These are phyloP conservation scores for Pseudisothecium myosuroides DNA, from an alignment of 225 moss, liverwort and hornwort genomes.

Conservation along the genomic window DNA sequence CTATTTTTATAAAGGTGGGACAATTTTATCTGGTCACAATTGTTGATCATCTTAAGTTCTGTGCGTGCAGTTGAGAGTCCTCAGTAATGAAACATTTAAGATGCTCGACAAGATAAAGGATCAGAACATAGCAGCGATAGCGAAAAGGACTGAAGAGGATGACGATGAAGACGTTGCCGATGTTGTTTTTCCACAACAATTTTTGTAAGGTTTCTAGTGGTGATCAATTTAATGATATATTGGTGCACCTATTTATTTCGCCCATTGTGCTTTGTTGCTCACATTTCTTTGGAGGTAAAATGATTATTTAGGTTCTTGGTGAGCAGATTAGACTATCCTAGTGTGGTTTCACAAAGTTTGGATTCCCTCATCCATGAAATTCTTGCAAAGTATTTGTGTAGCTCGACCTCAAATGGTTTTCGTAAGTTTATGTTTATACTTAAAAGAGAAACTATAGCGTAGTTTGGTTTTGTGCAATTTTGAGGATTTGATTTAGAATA, in stretches of 20 bases:
- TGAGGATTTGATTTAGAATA: background rate
- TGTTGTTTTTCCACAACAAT: constrained; percentile 77
- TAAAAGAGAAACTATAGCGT: background rate
- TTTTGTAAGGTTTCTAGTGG: constrained; percentile 50
- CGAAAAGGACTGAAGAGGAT: constrained; percentile 46
- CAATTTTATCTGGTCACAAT: background rate
- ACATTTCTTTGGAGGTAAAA: background rate
- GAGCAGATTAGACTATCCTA: background rate
- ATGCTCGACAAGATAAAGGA: constrained; percentile 73
- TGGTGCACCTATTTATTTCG: background rate
- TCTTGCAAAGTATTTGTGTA: background rate
- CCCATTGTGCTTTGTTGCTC: background rate
- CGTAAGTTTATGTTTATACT: background rate
- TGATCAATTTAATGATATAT: background rate
- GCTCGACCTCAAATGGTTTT: background rate
- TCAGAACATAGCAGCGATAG: constrained; percentile 33
- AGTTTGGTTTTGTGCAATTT: background rate
- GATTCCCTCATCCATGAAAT: background rate
- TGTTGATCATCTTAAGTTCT: background rate
- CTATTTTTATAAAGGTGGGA: background rate
- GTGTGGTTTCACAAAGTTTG: background rate
- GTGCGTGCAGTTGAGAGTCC: constrained; percentile 62
- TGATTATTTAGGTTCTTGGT: background rate
- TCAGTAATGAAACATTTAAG: constrained; percentile 77
- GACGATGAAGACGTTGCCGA: constrained; percentile 58